phyloP scores from a whole-genome alignment of 164 flowering plant species.

The Nelumbo lutea region DNA sequence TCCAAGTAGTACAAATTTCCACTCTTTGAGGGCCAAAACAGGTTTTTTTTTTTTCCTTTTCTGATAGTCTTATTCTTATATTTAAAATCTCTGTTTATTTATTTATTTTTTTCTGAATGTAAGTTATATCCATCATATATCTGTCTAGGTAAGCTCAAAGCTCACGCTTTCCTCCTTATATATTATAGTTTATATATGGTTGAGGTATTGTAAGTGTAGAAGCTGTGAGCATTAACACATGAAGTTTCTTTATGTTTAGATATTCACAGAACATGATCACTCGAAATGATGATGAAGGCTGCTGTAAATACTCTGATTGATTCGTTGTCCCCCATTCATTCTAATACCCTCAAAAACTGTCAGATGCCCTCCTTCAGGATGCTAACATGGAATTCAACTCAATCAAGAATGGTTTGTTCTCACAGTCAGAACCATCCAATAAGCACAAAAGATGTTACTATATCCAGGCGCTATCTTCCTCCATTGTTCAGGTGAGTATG shows the following conservation, averaged over 20 bases:
- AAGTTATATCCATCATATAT: background rate
- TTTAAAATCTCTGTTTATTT: too few species aligned
- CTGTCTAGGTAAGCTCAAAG: background rate
- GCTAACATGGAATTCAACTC: slow-evolving; percentile 17
- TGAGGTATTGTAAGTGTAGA: background rate
- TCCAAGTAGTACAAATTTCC: too few species aligned
- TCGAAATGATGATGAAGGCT: slow-evolving; percentile 48
- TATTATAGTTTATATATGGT: background rate
- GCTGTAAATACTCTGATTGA: slow-evolving; percentile 39
- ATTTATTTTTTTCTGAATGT: background rate
- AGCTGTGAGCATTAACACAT: background rate
- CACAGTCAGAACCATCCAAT: slow-evolving; percentile 19
- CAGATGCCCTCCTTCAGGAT: slow-evolving; percentile 30
- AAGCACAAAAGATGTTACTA: slow-evolving; percentile 32
- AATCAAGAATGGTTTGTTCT: slow-evolving; percentile 22
- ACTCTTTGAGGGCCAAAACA: too few species aligned
- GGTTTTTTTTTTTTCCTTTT: background rate
- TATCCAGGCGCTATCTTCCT: slow-evolving; percentile 43
- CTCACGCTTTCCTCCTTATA: too few species aligned
- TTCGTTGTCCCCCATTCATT: slow-evolving; percentile 45
- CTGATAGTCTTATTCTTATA: background rate
- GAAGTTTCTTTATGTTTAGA: slow-evolving; percentile 22
- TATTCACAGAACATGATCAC: slow-evolving; percentile 31
- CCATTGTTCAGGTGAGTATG: slow-evolving; percentile 74
- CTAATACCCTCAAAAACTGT: slow-evolving; percentile 29